Evolutionary conservation across 345 rosid species (phyloP).

Genomic region (Eutrema japonicum): DNA sequence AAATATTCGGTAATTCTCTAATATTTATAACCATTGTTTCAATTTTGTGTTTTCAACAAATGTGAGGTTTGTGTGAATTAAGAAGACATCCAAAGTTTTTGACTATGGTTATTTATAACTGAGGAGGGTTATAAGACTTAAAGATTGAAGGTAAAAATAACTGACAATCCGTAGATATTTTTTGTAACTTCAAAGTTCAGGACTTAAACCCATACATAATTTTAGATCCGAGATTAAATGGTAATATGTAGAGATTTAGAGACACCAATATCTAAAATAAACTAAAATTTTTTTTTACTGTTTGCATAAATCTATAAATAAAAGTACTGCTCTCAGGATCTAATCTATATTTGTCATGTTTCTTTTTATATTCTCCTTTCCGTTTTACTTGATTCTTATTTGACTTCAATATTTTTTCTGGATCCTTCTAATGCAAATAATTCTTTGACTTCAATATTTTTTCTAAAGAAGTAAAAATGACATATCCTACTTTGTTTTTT

Average conservation of each 20-base stretch:
- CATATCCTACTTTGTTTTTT: background rate
- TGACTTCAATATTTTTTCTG: constrained; percentile 35
- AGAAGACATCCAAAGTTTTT: background rate
- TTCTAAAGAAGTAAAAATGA: constrained; percentile 15
- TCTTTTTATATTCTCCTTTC: constrained; percentile 33
- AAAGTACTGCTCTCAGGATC: constrained; percentile 5
- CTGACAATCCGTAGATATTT: background rate
- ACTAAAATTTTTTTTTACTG: too few species aligned
- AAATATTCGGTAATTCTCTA: background rate
- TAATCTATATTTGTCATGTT: constrained; percentile 23
- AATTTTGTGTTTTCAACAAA: background rate
- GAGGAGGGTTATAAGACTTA: background rate
- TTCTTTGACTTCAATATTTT: constrained; percentile 35
- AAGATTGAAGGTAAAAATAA: background rate
- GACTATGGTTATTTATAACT: background rate
- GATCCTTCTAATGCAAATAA: constrained; percentile 25
- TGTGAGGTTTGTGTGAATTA: background rate
- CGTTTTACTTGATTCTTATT: constrained; percentile 26
- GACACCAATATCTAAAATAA: background rate
- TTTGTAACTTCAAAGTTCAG: too few species aligned
- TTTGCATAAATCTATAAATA: constrained; percentile 14
- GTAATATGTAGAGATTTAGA: background rate
- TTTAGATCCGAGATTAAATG: too few species aligned
- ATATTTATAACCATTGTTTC: background rate
- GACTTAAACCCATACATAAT: too few species aligned